phyloP scores from a whole-genome alignment of 306 rosid genomes.

The Sindora glabra region DNA sequence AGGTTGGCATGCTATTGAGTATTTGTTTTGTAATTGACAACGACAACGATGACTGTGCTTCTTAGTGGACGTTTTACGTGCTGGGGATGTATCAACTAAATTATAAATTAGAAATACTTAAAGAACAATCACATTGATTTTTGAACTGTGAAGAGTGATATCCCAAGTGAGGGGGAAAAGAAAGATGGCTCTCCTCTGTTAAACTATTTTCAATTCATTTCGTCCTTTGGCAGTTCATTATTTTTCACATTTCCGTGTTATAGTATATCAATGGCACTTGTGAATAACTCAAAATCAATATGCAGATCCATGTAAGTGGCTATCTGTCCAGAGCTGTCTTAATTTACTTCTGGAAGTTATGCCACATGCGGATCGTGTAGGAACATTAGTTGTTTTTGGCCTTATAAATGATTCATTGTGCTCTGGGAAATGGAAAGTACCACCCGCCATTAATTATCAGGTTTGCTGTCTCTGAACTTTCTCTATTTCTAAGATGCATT shows the following conservation, averaged over 20 bases:
- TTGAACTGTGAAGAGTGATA: background rate
- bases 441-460: conserved; percentile 42
- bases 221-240: background rate
- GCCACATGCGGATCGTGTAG: conserved; percentile 49
- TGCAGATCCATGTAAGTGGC: conserved; percentile 62
- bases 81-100: background rate
- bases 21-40: background rate
- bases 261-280: background rate
- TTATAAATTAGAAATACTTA: background rate
- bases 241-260: background rate
- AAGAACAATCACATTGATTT: background rate
- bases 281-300: background rate
- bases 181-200: too few species aligned
- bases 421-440: conserved; percentile 36
- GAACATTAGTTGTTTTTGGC: conserved; percentile 55
- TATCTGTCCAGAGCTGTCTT: conserved; percentile 56
- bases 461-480: conserved; percentile 27
- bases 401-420: conserved; percentile 37
- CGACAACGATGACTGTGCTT: background rate
- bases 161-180: too few species aligned
- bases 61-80: background rate
- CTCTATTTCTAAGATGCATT: conserved; percentile 9
- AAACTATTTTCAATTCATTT: too few species aligned
- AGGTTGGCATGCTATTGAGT: conserved; percentile 38
- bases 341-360: conserved; percentile 61